Percentiles rank a stretch among this genome's conserved stretches.
Evolutionary conservation across 148 eudicot species (phyloP).

Genomic region (Pouteria glomerata): DNA sequence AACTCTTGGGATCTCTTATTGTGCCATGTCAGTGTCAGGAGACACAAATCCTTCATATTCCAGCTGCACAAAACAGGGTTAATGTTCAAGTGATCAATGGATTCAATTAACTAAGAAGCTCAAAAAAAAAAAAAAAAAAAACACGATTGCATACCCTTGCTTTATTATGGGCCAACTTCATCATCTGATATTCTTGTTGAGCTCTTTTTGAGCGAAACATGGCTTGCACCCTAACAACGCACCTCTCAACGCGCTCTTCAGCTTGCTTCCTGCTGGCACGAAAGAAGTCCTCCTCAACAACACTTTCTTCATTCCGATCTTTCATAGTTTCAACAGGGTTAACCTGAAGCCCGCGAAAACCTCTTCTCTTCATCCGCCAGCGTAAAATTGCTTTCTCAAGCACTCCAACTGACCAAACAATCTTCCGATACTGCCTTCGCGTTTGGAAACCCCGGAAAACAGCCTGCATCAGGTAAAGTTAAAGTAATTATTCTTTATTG

Average conservation of each 20-base stretch:
- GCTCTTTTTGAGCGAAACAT: constrained; percentile 93
- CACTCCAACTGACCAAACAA: constrained; percentile 85
- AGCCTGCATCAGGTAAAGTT: constrained; percentile 40
- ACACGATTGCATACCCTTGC: constrained; percentile 9
- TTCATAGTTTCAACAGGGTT: constrained; percentile 29
- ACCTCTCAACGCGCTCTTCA: constrained; percentile 85
- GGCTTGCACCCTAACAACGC: constrained; percentile 83
- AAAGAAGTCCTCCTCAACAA: constrained; percentile 78
- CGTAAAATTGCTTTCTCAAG: constrained; percentile 86
- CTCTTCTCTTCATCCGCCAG: constrained; percentile 82
- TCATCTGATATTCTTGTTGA: constrained; percentile 80
- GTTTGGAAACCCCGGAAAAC: constrained; percentile 71
- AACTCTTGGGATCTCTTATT: background rate
- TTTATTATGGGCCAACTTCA: constrained; percentile 48
- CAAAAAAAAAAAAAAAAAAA: background rate
- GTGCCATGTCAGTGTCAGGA: constrained; percentile 36
- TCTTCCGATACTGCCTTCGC: constrained; percentile 68
- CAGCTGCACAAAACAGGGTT: constrained; percentile 44
- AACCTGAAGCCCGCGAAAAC: constrained; percentile 71
- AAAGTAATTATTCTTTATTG: background rate
- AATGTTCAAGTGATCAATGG: background rate
- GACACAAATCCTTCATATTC: constrained; percentile 45
- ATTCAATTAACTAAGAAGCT: background rate
- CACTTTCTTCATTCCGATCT: constrained; percentile 37
- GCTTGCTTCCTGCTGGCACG: constrained; percentile 84